Base-by-base conservation (phyloP, 352 stramenopile genomes). In the Saprolegnia diclina region DNA sequence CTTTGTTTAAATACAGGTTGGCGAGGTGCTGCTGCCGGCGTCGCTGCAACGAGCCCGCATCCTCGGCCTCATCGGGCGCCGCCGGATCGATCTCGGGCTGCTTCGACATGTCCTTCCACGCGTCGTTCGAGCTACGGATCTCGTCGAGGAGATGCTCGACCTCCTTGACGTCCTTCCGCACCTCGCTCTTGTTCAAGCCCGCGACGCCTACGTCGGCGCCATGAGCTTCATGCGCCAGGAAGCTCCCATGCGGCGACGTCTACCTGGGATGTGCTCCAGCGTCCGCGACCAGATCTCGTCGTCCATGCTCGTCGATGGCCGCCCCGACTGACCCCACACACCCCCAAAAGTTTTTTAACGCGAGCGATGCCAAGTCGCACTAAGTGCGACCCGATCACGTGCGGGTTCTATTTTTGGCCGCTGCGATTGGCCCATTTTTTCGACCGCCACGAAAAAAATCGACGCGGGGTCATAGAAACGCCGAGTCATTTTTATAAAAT, bases 1-100 rank as follows among this genome's bases (percentile, higher is more conserved):
- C 16, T 61, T 68, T 68, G 37, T 68, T 68, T 24, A 68, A 42
- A 46, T 68, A 68, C 62, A 68, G 59, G 37, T 68, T 68, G n/a
- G 62, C 62, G 32, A 68, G 45, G 40, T 68, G 45, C 44, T 68
- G 62, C 22, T 68, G 62, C 18, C 62, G 62, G n/a, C 62, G 62
- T 19, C 40, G 62, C 18, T 46, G 62, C 22, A 46, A 52, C 13
- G 46, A 50, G 1, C 24, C 45, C 11, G 46, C 62, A 35, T 68
- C 62, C 46, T 68, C 62, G 14, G 50, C 35, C 21, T 52, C 62
- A 14, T 68, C 62, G 4, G n/a, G 16, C 13, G 40, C 26, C 42
- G 50, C n/a, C 10, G 62, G 45, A 35, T 68, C 46, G 10, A 56
- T 19, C 7, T 68, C 42, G 18, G 24, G 46, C 18, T 68, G 26